phyloP scores from a whole-genome alignment of 1,139 yeast genomes.

The Candida gigantensis region DNA sequence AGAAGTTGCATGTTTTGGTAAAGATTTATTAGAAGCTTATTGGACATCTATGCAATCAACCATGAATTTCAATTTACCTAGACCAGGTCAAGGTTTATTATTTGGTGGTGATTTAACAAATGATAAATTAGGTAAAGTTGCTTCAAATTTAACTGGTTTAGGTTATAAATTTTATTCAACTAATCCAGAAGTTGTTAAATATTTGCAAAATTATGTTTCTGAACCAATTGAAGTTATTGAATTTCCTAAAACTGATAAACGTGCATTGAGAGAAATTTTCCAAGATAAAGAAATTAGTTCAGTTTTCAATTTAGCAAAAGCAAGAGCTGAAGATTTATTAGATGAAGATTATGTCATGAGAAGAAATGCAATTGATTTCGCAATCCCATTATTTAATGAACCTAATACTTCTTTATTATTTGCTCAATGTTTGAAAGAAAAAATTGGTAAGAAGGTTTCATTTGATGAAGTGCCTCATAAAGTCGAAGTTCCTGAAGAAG shows the following conservation, averaged over 20 bases:
- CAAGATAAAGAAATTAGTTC: constrained; percentile 79
- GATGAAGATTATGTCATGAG: constrained; percentile 97
- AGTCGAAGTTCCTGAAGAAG: constrained; percentile 77
- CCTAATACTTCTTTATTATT: constrained; percentile 89
- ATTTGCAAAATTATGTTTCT: constrained; percentile 53
- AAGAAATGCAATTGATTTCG: constrained; percentile 98
- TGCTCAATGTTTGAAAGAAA: constrained; percentile 77
- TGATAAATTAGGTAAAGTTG: constrained; percentile 72
- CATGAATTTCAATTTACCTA: constrained; percentile 93
- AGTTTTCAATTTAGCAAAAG: constrained; percentile 88
- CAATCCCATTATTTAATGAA: constrained; percentile 93
- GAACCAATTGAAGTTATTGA: constrained; percentile 67
- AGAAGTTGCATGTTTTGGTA: constrained; percentile 96
- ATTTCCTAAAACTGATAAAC: constrained; percentile 90
- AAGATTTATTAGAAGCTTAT: constrained; percentile 82
- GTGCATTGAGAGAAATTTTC: constrained; percentile 90
- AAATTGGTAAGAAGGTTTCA: constrained; percentile 58
- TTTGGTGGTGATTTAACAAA: constrained; percentile 90
- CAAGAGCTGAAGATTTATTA: constrained; percentile 79
- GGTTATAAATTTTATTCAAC: constrained; percentile 86
- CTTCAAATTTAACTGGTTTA: constrained; percentile 63
- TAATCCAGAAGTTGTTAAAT: constrained; percentile 66
- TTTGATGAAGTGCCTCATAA: constrained; percentile 43
- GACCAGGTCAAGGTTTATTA: constrained; percentile 84
- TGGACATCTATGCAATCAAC: constrained; percentile 97